Conservation (phyloP, 768 basidiomycete species). For the Epithele typhae region DNA sequence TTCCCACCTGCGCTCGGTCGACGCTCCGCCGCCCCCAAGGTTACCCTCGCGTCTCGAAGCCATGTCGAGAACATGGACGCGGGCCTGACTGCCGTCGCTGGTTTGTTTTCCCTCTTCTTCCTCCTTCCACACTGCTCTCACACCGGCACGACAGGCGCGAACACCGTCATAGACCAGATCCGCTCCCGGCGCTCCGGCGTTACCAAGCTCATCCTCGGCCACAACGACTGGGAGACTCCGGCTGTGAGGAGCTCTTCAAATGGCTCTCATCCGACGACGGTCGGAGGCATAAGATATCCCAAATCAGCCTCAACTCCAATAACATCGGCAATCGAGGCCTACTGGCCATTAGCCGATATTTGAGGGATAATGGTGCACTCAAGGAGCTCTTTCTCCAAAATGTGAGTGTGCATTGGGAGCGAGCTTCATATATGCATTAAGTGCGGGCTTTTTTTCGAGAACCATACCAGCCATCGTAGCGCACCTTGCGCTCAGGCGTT, state of each 20-base stretch:
- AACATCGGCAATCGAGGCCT: constrained; percentile 52
- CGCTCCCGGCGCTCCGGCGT: constrained; percentile 42
- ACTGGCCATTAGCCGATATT: constrained; percentile 46
- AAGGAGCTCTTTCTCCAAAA: constrained; percentile 53
- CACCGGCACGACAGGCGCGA: constrained; percentile 55
- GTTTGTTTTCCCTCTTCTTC: constrained; percentile 2
- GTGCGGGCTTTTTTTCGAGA: too few relatives aligned
- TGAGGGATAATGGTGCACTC: constrained; percentile 42
- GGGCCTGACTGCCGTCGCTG: constrained; percentile 14
- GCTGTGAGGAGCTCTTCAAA: constrained; percentile 48
- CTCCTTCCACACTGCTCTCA: too few relatives aligned
- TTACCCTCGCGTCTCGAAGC: constrained; percentile 14
- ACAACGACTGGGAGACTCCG: constrained; percentile 56
- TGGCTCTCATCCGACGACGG: constrained; percentile 50
- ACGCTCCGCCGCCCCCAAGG: constrained; percentile 10
- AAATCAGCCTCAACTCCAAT: constrained; percentile 57
- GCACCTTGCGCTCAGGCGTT: too few relatives aligned
- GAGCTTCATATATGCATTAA: too few relatives aligned
- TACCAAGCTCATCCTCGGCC: constrained; percentile 49
- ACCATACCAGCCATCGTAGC: too few relatives aligned
- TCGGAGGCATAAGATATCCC: constrained; percentile 40
- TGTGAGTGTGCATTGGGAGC: constrained; percentile 46
- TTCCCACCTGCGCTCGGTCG: constrained; percentile 2
- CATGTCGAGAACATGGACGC: constrained; percentile 21
- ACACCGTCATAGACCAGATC: constrained; percentile 44